Percentiles rank a stretch among this genome's conserved stretches.
These are phyloP conservation scores for Elsinoe batatas DNA, from an alignment of 2,329 filamentous ascomycete species.

Conservation along the genomic window DNA sequence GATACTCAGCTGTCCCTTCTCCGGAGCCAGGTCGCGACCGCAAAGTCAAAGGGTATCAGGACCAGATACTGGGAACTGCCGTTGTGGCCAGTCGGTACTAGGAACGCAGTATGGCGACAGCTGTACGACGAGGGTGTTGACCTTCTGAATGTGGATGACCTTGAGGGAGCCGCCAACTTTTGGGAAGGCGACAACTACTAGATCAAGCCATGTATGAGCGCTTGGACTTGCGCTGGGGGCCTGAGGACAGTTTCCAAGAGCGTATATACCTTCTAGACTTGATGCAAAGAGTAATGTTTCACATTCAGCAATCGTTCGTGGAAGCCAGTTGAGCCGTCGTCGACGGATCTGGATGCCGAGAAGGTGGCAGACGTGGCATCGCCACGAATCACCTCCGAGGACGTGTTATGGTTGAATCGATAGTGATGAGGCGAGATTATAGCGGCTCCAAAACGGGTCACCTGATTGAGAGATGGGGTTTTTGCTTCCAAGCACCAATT, in stretches of 20 bases:
- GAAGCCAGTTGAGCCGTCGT: neutral
- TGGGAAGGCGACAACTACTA: conserved; percentile 23
- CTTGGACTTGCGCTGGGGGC: neutral
- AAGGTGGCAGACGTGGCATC: neutral
- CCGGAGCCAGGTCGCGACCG: conserved; percentile 42
- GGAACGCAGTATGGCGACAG: conserved; percentile 50
- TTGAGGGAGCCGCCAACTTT: conserved; percentile 41
- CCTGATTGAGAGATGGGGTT: neutral
- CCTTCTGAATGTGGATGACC: conserved; percentile 55
- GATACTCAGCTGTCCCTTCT: conserved; percentile 42
- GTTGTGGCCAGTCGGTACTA: conserved; percentile 47
- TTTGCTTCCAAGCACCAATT: neutral
- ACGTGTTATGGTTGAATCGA: conserved; percentile 11
- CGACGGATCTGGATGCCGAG: neutral
- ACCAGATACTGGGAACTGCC: conserved; percentile 56
- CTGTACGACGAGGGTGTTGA: conserved; percentile 50
- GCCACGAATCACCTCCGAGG: neutral
- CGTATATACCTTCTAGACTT: conserved; percentile 1
- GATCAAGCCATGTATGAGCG: neutral
- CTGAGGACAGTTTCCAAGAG: neutral
- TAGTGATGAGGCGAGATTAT: conserved; percentile 11
- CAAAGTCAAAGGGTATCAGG: conserved; percentile 48
- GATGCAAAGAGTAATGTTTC: conserved; percentile 5
- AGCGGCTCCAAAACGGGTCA: neutral
- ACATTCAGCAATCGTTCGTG: neutral